phyloP scores from a whole-genome alignment of 345 rosid species.

The Eucalyptus cladocalyx region DNA sequence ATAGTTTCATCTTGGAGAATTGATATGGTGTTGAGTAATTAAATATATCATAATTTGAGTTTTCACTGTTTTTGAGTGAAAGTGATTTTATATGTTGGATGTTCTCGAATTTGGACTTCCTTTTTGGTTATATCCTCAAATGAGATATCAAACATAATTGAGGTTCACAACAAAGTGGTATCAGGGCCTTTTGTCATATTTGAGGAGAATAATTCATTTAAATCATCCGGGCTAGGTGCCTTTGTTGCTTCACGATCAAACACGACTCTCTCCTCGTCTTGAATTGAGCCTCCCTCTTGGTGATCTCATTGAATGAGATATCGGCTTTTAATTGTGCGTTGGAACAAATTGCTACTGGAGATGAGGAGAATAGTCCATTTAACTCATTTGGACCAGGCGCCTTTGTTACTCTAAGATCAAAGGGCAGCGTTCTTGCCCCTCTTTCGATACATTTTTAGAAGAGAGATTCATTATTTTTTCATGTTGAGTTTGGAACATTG shows the following conservation, averaged over 20 bases:
- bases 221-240: background rate
- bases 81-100: background rate
- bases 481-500: background rate
- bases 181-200: rapidly evolving
- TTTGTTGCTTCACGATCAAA: background rate
- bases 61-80: background rate
- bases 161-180: background rate
- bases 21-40: background rate
- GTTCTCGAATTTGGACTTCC: background rate
- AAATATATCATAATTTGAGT: background rate
- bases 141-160: background rate
- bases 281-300: background rate
- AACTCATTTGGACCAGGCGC: background rate
- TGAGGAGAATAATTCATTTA: background rate
- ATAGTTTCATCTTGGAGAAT: background rate
- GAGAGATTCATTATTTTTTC: background rate
- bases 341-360: background rate
- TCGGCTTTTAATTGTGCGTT: background rate
- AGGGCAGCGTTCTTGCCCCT: background rate
- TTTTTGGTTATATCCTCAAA: background rate
- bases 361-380: background rate
- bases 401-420: background rate
- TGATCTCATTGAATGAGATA: background rate
- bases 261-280: background rate
- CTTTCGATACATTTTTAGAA: background rate